Evolutionary conservation across 306 rosid genomes (phyloP), one percentile per base, ranked within the genome.

Genomic region (Vigna unguiculata): DNA sequence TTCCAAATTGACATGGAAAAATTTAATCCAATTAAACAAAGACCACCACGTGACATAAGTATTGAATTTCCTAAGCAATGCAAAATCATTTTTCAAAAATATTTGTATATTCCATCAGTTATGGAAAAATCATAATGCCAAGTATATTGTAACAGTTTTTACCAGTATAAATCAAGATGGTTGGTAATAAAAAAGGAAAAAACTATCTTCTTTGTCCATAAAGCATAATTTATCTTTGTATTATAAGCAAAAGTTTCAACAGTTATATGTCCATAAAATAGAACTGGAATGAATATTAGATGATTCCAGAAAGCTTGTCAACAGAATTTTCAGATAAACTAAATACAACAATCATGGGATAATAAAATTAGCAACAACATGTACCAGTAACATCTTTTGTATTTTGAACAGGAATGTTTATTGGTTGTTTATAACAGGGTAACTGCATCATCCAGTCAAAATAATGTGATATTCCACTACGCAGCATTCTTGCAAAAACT

Each of bases 401-500:
- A 34, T 84, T 81, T 77, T 83, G 85, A 20, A 69, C 62, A 43
- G 90, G 86, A 77, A 73, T 67, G 80, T 69, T 85, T 73, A 72
- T 59, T n/a, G 85, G 70, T 52, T 64, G 78, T 62, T 87, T 89
- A 79, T 85, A 82, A 70, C 75, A 71, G 63, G 84, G 89, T 9
- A 85, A 71, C 78, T 81, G 92, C 80, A 61, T 78, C 89, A 51
- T 84, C 88, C 83, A 67, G 80, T 89, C 81, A 71, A 87, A 94
- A 86, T 88, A 89, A 63, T 76, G 86, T 0, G 97, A 91, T 75
- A 90, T 80, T 72, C 91, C 97, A 89, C 96, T 92, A 34, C 90
- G 98, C 59, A 96, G 90, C 99, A 92, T 96, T 78, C 82, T 87
- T 45, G 96, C 81, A 70, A 92, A 83, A 77, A 91, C 64, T 53